Evolutionary conservation across 2,329 filamentous ascomycete species (phyloP).

Genomic region (Diaporthe citriasiana): DNA sequence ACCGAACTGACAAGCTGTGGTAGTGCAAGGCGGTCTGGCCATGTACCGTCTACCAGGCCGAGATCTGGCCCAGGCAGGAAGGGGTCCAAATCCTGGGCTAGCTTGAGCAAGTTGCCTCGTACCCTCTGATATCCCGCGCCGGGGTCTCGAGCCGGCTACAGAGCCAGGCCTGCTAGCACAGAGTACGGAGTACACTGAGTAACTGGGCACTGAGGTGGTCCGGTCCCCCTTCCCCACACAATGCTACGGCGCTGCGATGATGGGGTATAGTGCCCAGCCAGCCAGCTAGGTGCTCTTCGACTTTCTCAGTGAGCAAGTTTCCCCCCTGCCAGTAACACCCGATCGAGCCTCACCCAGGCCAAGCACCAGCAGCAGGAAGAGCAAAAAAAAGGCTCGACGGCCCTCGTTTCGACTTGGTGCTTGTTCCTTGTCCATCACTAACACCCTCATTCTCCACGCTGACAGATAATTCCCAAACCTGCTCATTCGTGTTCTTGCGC

Average conservation of each 20-base stretch:
- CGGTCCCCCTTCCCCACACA: neutral
- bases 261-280: neutral
- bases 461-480: conserved; percentile 35
- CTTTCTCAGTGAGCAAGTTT: conserved; percentile 39
- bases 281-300: neutral
- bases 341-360: conserved; percentile 15
- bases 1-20: neutral
- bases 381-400: conserved; percentile 36
- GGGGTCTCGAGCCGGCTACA: neutral
- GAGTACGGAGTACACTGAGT: too few relatives aligned
- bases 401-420: conserved; percentile 29
- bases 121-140: neutral
- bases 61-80: conserved; percentile 1
- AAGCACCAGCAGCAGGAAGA: neutral
- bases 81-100: conserved; percentile 34
- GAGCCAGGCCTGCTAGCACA: conserved; percentile 15
- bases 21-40: neutral
- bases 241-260: neutral
- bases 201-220: too few relatives aligned
- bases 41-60: conserved; percentile 14
- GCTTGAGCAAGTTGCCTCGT: conserved; percentile 41
- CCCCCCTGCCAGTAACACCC: neutral
- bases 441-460: neutral
- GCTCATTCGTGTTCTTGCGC: conserved; percentile 32
- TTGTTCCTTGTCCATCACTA: conserved; percentile 25